Percentiles rank a stretch among this genome's conserved stretches.
These are phyloP conservation scores for Claviceps lovelessii DNA, from an alignment of 2,329 filamentous ascomycete genomes.

Conservation along the genomic window DNA sequence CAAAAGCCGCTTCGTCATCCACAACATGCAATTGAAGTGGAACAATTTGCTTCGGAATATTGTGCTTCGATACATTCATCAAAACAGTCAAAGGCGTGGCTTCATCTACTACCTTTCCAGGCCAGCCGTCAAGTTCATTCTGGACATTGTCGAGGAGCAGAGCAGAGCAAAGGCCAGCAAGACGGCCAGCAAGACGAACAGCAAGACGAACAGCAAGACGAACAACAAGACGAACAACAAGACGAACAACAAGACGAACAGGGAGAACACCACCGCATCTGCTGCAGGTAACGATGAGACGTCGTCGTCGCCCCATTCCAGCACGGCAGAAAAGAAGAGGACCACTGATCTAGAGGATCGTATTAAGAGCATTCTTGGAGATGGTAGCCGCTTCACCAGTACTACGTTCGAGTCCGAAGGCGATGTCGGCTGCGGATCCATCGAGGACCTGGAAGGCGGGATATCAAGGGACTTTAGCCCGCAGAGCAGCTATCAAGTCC, in stretches of 20 bases:
- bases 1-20: conserved; percentile 94
- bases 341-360: conserved; percentile 61
- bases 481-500: conserved; percentile 87
- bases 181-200: conserved; percentile 10
- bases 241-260: conserved; percentile 10
- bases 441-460: conserved; percentile 54
- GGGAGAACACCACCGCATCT: not conserved
- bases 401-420: conserved; percentile 19
- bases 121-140: conserved; percentile 90
- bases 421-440: conserved; percentile 25
- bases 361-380: conserved; percentile 71
- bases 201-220: conserved; percentile 11
- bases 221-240: conserved; percentile 10
- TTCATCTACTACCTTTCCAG: conserved; percentile 97
- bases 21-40: conserved; percentile 97
- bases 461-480: conserved; percentile 79
- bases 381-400: conserved; percentile 65
- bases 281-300: conserved; percentile 16
- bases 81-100: conserved; percentile 86
- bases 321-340: conserved; percentile 40
- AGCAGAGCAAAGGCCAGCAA: conserved; percentile 47
- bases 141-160: conserved; percentile 95
- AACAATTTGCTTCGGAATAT: conserved; percentile 94
- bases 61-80: conserved; percentile 90
- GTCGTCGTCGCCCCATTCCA: conserved; percentile 23